Evolutionary conservation across 805 yeast species (phyloP), one percentile per base, ranked within the genome.

Genomic region (Cyberlindnera mississippiensis): DNA sequence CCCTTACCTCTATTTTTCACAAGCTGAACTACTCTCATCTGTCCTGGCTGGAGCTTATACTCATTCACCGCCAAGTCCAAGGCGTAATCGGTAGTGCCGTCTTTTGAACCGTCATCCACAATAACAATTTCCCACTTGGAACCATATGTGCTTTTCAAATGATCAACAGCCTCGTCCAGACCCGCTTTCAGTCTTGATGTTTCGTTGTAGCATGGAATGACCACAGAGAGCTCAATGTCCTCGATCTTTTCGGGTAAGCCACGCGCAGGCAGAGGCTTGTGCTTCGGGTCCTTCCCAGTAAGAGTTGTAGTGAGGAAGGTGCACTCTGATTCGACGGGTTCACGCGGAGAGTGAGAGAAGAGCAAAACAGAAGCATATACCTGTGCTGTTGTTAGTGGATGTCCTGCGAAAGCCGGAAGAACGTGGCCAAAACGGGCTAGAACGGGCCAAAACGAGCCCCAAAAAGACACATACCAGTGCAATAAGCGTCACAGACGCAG

Each of bases 141-240:
- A 2, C 59, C 49, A 46, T 67, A 64, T 6, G 64, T 51, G 5
- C 42, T 24, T 29, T 69, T 57, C 46, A 91, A 66, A 50, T 73
- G 77, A 3, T 60, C 73, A 26, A 85, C 69, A 1, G 86, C 70
- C 42, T 87, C 96, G 38, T 75, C 78, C 30, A 87, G 64, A 93
- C 87, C 86, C 30, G 64, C 59, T 26, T 75, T 73, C 46, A 93
- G 72, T 40, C 99, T 72, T 12, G 68, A 61, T 1, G 83, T 80
- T 62, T 93, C 99, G 58, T 93, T 93, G 57, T 76, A 93, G 60
- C 96, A 88, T n/a, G 99, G 99, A 6, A 93, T 77, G 6, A 93
- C 89, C 19, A 93, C 82, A 19, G 93, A 78, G 33, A 91, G 54
- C 26, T 74, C 73, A 18, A 85, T 69, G 3, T 60, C 68, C 28